A percentile compares a stretch with the other conserved stretches of the same genome.
Evolutionary conservation across 129 eudicot species (phyloP).

Genomic region (Arctium minus): DNA sequence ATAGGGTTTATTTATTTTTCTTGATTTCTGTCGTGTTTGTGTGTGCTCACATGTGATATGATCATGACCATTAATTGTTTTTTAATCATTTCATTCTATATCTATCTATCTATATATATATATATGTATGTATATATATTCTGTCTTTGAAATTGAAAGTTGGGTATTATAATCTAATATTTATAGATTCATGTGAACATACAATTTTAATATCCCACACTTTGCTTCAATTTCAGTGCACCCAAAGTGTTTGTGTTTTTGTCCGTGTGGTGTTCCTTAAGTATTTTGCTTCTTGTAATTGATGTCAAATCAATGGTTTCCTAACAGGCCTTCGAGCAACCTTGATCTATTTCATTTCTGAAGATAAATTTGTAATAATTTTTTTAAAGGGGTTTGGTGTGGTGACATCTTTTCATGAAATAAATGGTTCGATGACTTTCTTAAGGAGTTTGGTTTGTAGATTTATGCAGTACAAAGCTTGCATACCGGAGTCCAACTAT

Average conservation of each 20-base stretch:
- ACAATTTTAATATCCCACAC: background rate
- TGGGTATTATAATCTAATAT: background rate
- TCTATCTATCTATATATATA: background rate
- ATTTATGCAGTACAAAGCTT: too few species aligned
- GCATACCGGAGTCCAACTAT: too few species aligned
- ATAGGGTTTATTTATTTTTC: background rate
- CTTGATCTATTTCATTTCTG: background rate
- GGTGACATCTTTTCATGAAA: too few species aligned
- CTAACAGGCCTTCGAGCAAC: background rate
- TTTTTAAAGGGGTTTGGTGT: too few species aligned
- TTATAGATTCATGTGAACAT: conserved; percentile 1
- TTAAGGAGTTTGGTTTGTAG: too few species aligned
- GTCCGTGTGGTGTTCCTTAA: background rate
- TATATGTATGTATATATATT: background rate
- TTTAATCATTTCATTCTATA: background rate
- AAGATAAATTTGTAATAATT: too few species aligned
- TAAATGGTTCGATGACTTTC: too few species aligned
- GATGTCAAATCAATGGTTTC: background rate
- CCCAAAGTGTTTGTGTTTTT: background rate
- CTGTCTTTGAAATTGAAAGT: background rate
- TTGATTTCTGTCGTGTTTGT: conserved; percentile 20
- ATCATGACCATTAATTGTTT: background rate
- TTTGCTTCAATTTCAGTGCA: conserved; percentile 2
- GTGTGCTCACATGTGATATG: conserved; percentile 23
- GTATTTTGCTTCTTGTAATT: background rate